These are phyloP conservation scores for Suillus paluster DNA, from an alignment of 768 basidiomycete genomes.

Conservation along the genomic window DNA sequence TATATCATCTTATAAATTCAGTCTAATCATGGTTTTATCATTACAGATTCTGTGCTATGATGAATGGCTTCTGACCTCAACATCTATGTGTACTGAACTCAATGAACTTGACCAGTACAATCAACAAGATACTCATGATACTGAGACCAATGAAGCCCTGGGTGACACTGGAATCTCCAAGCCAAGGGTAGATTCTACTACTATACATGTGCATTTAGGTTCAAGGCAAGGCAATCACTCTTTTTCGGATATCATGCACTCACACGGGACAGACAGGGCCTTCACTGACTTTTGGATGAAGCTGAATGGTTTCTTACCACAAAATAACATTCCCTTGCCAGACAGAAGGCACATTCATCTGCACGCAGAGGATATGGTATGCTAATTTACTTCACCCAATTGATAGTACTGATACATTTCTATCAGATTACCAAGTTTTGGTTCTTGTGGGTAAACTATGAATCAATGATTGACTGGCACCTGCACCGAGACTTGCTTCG, in stretches of 20 bases:
- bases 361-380: neutral
- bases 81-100: slow-evolving; percentile 11
- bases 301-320: slow-evolving; percentile 7
- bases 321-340: neutral
- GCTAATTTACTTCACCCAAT: neutral
- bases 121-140: slow-evolving; percentile 28
- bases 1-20: neutral
- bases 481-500: slow-evolving; percentile 14
- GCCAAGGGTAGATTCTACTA: no score
- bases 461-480: slow-evolving; percentile 23
- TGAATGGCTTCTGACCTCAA: neutral
- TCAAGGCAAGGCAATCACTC: neutral
- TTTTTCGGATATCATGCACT: neutral
- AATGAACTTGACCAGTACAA: slow-evolving; percentile 15
- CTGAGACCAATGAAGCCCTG: slow-evolving; percentile 9
- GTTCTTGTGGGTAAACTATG: slow-evolving; percentile 19
- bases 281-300: slow-evolving; percentile 10
- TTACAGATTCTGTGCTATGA: slow-evolving; percentile 10
- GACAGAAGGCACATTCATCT: neutral
- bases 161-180: neutral
- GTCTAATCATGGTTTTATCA: neutral
- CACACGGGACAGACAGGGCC: neutral
- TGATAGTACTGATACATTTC: neutral
- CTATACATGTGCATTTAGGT: neutral
- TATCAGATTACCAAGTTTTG: neutral